Evolutionary conservation across 1,284 basidiomycete species (phyloP).

Genomic region (Puccinia triticina): DNA sequence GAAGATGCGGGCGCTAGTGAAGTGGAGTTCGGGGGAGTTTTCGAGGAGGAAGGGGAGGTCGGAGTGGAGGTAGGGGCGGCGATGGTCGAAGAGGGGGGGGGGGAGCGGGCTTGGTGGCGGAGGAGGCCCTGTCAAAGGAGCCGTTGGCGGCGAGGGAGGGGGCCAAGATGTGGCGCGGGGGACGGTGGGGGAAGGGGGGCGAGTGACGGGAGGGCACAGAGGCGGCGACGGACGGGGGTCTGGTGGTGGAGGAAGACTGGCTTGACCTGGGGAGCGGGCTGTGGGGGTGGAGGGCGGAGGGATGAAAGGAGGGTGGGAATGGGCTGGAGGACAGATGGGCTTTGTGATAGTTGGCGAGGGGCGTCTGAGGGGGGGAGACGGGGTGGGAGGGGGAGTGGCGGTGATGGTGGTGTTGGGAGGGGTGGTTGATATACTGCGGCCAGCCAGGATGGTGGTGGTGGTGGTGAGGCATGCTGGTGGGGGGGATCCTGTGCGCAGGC

Average conservation of each 20-base stretch:
- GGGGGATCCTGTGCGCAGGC: too few species aligned
- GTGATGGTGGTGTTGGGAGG: too few species aligned
- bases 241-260: constrained; percentile 24
- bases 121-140: neutral
- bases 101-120: neutral
- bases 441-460: too few species aligned
- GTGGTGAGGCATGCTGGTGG: too few species aligned
- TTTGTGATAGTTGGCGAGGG: constrained; percentile 6
- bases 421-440: constrained; percentile 24
- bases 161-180: neutral
- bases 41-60: constrained; percentile 37
- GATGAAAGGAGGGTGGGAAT: constrained; percentile 27
- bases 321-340: constrained; percentile 46
- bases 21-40: constrained; percentile 44
- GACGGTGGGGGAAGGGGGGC: neutral
- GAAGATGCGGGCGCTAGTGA: constrained; percentile 22
- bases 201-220: neutral
- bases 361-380: constrained; percentile 21
- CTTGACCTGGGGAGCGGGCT: constrained; percentile 16
- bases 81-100: constrained; percentile 28
- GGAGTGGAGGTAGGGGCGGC: constrained; percentile 39
- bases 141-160: neutral
- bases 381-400: neutral
- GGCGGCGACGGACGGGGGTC: neutral
- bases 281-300: constrained; percentile 33